These are phyloP conservation scores for Microsporum audouinii DNA, from an alignment of 2,329 filamentous ascomycete species.

Conservation along the genomic window DNA sequence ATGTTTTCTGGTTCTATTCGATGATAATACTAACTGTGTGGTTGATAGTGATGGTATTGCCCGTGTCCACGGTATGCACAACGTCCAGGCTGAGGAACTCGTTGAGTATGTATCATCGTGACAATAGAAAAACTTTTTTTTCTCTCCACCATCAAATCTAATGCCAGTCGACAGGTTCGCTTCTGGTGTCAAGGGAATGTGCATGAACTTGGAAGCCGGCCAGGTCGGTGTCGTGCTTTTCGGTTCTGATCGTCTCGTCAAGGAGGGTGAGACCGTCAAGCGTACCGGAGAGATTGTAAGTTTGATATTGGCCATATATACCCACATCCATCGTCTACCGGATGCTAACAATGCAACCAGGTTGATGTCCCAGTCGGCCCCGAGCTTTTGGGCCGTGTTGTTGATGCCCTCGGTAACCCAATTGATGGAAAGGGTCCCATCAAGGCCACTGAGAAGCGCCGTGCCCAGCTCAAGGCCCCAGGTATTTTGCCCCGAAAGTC, in stretches of 20 bases:
- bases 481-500: slow-evolving; percentile 95
- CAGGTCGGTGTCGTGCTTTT: slow-evolving; percentile 99
- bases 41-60: slow-evolving; percentile 92
- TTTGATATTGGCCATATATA: slow-evolving; percentile 17
- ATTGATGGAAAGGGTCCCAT: slow-evolving; percentile 98
- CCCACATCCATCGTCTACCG: background rate
- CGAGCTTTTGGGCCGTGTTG: slow-evolving; percentile 91
- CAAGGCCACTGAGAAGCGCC: slow-evolving; percentile 80
- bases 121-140: slow-evolving; percentile 13
- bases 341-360: slow-evolving; percentile 36
- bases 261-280: slow-evolving; percentile 98
- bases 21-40: background rate
- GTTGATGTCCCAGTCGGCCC: slow-evolving; percentile 91
- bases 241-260: slow-evolving; percentile 99
- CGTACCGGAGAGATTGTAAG: slow-evolving; percentile 98
- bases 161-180: slow-evolving; percentile 61
- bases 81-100: slow-evolving; percentile 99
- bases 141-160: slow-evolving; percentile 17
- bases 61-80: slow-evolving; percentile 99
- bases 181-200: slow-evolving; percentile 99
- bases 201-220: slow-evolving; percentile 99
- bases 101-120: slow-evolving; percentile 68
- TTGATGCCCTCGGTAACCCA: slow-evolving; percentile 97
- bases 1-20: background rate
- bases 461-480: slow-evolving; percentile 97